A percentile compares a stretch with the other conserved stretches of the same genome.
Evolutionary conservation across 345 rosid species (phyloP).

Genomic region (Citrus trifoliata): DNA sequence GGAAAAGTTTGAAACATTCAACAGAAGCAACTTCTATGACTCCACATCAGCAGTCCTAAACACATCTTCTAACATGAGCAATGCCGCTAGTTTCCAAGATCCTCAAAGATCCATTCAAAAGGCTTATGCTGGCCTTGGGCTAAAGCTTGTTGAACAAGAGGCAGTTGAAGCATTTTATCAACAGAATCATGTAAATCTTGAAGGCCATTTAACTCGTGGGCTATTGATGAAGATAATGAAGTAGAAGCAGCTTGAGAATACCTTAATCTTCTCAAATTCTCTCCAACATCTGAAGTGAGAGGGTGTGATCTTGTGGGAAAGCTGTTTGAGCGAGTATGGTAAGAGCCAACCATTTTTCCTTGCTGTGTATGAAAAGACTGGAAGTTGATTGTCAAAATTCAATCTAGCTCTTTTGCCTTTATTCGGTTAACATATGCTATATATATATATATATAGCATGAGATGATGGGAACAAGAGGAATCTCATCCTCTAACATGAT

Average conservation of each 20-base stretch:
- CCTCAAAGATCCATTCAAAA: conserved; percentile 20
- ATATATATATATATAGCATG: not conserved
- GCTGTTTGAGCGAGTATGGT: conserved; percentile 48
- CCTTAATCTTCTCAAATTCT: conserved; percentile 23
- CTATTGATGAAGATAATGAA: not conserved
- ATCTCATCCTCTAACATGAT: conserved; percentile 5
- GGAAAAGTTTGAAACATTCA: too few species aligned
- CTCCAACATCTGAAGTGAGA: conserved; percentile 29
- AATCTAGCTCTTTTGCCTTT: not conserved
- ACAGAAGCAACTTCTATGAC: too few species aligned
- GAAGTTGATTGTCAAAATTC: not conserved
- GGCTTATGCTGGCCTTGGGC: not conserved
- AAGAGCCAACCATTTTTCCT: conserved; percentile 25
- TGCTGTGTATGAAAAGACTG: not conserved
- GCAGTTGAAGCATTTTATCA: conserved; percentile 12
- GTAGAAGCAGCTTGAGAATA: conserved; percentile 4
- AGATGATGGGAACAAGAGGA: conserved; percentile 10
- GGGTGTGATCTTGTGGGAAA: conserved; percentile 44
- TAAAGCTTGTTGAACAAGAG: conserved; percentile 9
- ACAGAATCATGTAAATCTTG: conserved; percentile 35
- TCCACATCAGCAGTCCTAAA: too few species aligned
- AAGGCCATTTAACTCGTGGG: conserved; percentile 19
- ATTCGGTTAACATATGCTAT: not conserved
- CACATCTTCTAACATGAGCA: too few species aligned
- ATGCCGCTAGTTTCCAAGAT: conserved; percentile 27